These are phyloP conservation scores for Cylindrotheca fusiformis DNA, from an alignment of 108 stramenopile genomes.

Conservation along the genomic window DNA sequence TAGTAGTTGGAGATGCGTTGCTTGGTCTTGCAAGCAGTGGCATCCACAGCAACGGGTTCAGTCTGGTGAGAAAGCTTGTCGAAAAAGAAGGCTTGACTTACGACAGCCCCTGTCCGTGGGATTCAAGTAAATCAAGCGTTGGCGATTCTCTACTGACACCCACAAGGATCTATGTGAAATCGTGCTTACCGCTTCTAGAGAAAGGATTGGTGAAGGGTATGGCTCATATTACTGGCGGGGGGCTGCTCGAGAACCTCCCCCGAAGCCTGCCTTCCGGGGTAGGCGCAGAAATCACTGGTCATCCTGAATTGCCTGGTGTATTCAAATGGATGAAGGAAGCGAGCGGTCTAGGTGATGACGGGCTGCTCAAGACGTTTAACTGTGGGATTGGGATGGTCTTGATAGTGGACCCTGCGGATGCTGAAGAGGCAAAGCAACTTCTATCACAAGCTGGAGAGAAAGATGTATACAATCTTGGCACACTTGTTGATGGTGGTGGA, in stretches of 20 bases:
- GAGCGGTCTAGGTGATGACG: constrained; percentile 86
- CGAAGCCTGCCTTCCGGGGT: constrained; percentile 83
- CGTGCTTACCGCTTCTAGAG: constrained; percentile 85
- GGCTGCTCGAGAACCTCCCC: constrained; percentile 96
- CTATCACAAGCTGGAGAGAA: constrained; percentile 70
- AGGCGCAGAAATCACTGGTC: constrained; percentile 82
- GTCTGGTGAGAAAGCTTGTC: constrained; percentile 89
- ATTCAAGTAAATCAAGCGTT: constrained; percentile 57
- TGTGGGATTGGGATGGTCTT: constrained; percentile 97
- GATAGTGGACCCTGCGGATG: constrained; percentile 71
- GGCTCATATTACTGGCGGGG: constrained; percentile 98
- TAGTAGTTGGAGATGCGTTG: constrained; percentile 87
- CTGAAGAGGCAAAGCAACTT: constrained; percentile 62
- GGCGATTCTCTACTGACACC: constrained; percentile 92
- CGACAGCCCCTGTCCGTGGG: constrained; percentile 89
- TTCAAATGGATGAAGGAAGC: constrained; percentile 94
- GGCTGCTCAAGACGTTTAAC: constrained; percentile 97
- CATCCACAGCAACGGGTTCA: constrained; percentile 98
- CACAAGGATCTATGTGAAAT: constrained; percentile 94
- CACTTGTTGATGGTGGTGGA: constrained; percentile 32
- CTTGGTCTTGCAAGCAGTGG: constrained; percentile 93
- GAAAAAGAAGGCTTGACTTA: constrained; percentile 85
- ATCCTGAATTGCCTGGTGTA: constrained; percentile 82
- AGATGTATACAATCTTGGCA: constrained; percentile 73
- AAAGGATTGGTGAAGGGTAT: constrained; percentile 81